Base-by-base conservation (phyloP, 306 rosid species). In the Trifolium dubium region DNA sequence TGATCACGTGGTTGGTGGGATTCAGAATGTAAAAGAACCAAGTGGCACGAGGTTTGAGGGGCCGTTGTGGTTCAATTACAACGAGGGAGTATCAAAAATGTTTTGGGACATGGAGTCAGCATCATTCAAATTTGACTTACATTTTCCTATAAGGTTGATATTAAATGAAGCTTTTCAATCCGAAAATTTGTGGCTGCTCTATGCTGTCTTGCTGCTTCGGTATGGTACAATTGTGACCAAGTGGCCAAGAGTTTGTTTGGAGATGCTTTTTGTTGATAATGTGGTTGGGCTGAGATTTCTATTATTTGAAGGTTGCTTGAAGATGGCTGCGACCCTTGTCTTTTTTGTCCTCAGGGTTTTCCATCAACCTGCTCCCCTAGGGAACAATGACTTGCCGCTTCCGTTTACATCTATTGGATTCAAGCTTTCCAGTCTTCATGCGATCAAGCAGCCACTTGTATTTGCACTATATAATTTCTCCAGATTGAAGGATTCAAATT, bases 211-310 rank as follows among this genome's bases (percentile, higher is more conserved):
- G 73, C 81, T 90, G 74, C 86, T 78, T 79, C 84, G 39, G 35
- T 78, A 74, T 76, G 99, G 98, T 23, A 65, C 87, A 28, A 34
- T 95, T 79, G 78, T 84, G 83, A 77, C 66, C 58, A 81, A 79
- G 73, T 87, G 92, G 93, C 99, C 96, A 44, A 84, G 80, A 87
- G 90, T 95, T 79, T 77, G 71, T 72, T 70, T 95, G 85, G 96
- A 95, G 85, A 87, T 95, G 90, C 92, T 95, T 67, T 92, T 92
- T 80, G 89, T 95, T 10, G 99, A 95, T 72, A 92, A 90, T 76
- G 88, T 92, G 70, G 90, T 80, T 55, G 99, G 99, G 51, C 69
- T 92, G 85, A 89, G 96, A 83, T 86, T 86, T 84, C 82, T 90
- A 32, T 73, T 85, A 79, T 86, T 92, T 84, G 98, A 95, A 80